A percentile compares a stretch with the other conserved stretches of the same genome.
phyloP scores from a whole-genome alignment of 2,329 filamentous ascomycete species.

The Ceratocystis destructans region DNA sequence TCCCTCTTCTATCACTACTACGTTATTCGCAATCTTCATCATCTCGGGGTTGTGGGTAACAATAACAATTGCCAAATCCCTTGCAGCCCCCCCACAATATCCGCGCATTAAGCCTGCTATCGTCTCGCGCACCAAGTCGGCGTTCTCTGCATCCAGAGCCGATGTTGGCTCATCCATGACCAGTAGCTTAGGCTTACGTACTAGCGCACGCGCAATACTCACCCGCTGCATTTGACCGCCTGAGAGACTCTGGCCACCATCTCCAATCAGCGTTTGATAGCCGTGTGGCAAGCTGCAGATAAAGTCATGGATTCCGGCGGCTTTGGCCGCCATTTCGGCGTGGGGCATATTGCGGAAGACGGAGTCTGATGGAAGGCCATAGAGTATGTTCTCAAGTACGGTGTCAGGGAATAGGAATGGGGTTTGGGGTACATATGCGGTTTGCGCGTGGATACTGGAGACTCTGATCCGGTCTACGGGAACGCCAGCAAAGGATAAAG shows the following conservation, averaged over 20 bases:
- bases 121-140: constrained; percentile 49
- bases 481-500: constrained; percentile 4
- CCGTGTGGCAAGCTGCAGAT: constrained; percentile 51
- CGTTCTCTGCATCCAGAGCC: constrained; percentile 58
- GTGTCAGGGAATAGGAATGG: constrained; percentile 66
- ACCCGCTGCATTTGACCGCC: constrained; percentile 75
- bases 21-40: constrained; percentile 65
- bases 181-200: constrained; percentile 55
- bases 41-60: constrained; percentile 74
- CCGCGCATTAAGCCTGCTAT: constrained; percentile 39
- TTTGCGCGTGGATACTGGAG: constrained; percentile 41
- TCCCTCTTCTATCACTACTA: constrained; percentile 58
- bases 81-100: constrained; percentile 36
- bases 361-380: constrained; percentile 50
- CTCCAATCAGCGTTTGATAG: constrained; percentile 61
- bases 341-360: constrained; percentile 33
- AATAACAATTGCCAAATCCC: constrained; percentile 35
- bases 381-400: constrained; percentile 68
- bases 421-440: constrained; percentile 56
- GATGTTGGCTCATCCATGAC: constrained; percentile 81
- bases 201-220: constrained; percentile 65
- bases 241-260: constrained; percentile 58
- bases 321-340: constrained; percentile 36
- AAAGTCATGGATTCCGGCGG: constrained; percentile 56
- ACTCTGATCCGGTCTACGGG: constrained; percentile 39